Evolutionary conservation across 176 grass and related monocot genomes (phyloP).

Genomic region (Leersia perrieri): DNA sequence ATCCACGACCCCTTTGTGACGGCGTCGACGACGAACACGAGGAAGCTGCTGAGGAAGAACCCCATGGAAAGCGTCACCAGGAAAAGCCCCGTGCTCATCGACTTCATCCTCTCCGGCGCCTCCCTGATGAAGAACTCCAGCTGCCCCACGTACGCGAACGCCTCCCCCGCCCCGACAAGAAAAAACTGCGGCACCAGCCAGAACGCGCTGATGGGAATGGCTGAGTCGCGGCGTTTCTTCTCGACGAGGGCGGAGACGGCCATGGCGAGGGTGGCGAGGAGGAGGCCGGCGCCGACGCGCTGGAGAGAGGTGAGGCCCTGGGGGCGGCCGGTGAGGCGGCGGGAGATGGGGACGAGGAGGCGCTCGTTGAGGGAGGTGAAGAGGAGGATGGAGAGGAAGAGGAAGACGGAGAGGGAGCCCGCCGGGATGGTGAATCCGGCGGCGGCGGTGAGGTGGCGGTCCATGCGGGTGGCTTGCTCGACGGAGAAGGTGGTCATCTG

Average conservation of each 20-base stretch:
- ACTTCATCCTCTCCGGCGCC: conserved; percentile 69
- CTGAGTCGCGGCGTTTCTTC: conserved; percentile 41
- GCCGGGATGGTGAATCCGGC: conserved; percentile 54
- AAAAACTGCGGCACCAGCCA: conserved; percentile 83
- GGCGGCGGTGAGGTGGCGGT: conserved; percentile 30
- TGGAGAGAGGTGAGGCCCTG: conserved; percentile 71
- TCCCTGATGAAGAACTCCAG: conserved; percentile 77
- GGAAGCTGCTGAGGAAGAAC: conserved; percentile 68
- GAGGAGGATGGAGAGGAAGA: conserved; percentile 71
- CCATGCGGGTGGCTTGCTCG: conserved; percentile 67
- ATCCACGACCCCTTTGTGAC: conserved; percentile 47
- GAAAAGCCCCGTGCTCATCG: conserved; percentile 66
- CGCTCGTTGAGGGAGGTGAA: conserved; percentile 79
- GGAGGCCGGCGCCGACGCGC: conserved; percentile 47
- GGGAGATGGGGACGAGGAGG: conserved; percentile 54
- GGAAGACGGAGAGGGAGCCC: conserved; percentile 67
- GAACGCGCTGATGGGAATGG: conserved; percentile 56
- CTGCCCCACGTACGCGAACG: conserved; percentile 75
- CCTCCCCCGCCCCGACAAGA: conserved; percentile 67
- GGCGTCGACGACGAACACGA: conserved; percentile 46
- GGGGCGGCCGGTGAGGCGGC: conserved; percentile 46
- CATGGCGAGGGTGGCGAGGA: conserved; percentile 55
- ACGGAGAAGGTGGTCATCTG: conserved; percentile 74
- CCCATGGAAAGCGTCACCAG: conserved; percentile 63
- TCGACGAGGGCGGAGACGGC: conserved; percentile 52